Conservation (phyloP, 495 filamentous ascomycete species). For the Penicillium silybi region DNA sequence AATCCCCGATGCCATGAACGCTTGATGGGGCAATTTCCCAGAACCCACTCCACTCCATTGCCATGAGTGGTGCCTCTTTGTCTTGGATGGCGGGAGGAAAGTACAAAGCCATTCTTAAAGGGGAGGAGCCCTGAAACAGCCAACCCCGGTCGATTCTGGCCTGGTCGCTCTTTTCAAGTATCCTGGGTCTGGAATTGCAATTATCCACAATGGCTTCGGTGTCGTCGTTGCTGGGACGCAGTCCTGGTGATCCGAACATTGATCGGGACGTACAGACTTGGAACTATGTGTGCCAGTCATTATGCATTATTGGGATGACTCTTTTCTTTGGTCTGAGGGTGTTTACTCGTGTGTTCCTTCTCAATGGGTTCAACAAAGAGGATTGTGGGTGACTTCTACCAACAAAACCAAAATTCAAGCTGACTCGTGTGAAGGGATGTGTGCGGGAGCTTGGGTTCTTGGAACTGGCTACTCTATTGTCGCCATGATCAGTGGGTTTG, state of each 20-base stretch:
- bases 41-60: background rate
- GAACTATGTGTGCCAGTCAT: constrained; percentile 24
- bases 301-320: constrained; percentile 25
- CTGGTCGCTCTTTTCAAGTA: background rate
- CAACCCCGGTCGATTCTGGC: background rate
- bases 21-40: background rate
- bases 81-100: background rate
- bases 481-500: constrained; percentile 21
- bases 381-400: constrained; percentile 20
- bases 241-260: constrained; percentile 1
- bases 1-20: background rate
- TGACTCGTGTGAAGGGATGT: constrained; percentile 4
- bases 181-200: background rate
- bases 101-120: background rate
- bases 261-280: constrained; percentile 21
- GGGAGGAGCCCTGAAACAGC: background rate
- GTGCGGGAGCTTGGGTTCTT: constrained; percentile 13
- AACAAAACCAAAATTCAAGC: background rate
- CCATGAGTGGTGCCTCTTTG: background rate
- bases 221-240: background rate
- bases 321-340: constrained; percentile 22
- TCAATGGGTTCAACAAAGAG: constrained; percentile 23
- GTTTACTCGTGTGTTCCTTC: constrained; percentile 22
- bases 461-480: constrained; percentile 26
- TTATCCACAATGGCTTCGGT: background rate